A percentile compares a stretch with the other conserved stretches of the same genome.
These are phyloP conservation scores for Saccharum spontaneum DNA, from an alignment of 176 grass and related monocot genomes.

Conservation along the genomic window DNA sequence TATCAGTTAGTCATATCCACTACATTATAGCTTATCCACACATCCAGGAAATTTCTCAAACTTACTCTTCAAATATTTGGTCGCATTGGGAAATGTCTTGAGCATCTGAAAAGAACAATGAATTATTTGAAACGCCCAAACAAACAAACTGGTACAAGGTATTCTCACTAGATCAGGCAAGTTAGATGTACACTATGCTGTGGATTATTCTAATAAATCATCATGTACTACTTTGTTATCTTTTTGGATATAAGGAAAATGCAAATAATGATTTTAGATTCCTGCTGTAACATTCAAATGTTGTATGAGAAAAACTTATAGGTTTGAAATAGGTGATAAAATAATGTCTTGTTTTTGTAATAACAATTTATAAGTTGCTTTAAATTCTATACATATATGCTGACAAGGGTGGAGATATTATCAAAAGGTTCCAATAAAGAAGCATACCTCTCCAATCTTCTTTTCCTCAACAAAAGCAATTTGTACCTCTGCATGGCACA, in stretches of 20 bases:
- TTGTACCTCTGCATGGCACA: slow-evolving; percentile 87
- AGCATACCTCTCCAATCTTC: slow-evolving; percentile 82
- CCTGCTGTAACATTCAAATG: neutral
- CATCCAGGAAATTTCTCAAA: slow-evolving; percentile 14
- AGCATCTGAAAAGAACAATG: slow-evolving; percentile 65
- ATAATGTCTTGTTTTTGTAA: neutral
- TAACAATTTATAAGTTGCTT: neutral
- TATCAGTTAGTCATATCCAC: slow-evolving; percentile 30
- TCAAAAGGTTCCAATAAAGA: neutral
- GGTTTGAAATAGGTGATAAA: neutral
- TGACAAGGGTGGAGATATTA: neutral
- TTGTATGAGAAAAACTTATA: neutral
- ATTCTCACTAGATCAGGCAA: neutral
- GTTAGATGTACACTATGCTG: neutral
- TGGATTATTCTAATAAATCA: slow-evolving; percentile 21
- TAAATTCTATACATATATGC: neutral
- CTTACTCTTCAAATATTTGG: slow-evolving; percentile 77
- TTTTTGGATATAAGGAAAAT: neutral
- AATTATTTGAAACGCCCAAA: neutral
- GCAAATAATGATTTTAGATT: slow-evolving; percentile 9
- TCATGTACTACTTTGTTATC: neutral
- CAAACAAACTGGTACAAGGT: neutral
- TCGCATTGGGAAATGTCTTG: slow-evolving; percentile 67
- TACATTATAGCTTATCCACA: slow-evolving; percentile 11
- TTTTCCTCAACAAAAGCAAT: slow-evolving; percentile 96